These are phyloP conservation scores for Anisodus tanguticus DNA, from an alignment of 257 asterid species.

Conservation along the genomic window DNA sequence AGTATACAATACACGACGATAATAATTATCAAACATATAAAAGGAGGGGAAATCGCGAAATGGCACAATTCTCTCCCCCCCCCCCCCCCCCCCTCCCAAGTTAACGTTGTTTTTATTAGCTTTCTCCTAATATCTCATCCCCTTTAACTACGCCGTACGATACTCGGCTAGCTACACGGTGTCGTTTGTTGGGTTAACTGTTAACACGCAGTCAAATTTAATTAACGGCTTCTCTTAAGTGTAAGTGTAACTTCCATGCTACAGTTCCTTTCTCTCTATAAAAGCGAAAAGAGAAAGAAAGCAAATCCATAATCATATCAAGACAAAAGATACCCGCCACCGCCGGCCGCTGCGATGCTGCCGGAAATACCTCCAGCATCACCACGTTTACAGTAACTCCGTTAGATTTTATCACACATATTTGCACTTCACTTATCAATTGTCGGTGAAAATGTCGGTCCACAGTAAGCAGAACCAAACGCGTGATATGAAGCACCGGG, in stretches of 20 bases:
- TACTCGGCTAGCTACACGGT: background rate
- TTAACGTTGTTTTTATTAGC: too few relatives aligned
- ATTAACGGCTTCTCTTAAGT: slow-evolving; percentile 31
- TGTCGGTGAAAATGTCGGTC: slow-evolving; percentile 48
- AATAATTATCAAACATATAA: background rate
- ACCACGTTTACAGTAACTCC: too few relatives aligned
- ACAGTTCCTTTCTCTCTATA: slow-evolving; percentile 35
- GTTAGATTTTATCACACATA: background rate
- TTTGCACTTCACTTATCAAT: background rate
- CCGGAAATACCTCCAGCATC: slow-evolving; percentile 28
- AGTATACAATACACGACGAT: background rate
- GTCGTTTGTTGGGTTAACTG: background rate
- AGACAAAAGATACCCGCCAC: slow-evolving; percentile 29
- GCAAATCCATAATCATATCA: slow-evolving; percentile 32
- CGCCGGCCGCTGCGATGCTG: slow-evolving; percentile 52
- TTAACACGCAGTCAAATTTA: slow-evolving; percentile 19
- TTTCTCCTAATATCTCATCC: too few relatives aligned
- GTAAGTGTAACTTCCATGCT: background rate
- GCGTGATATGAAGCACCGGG: slow-evolving; percentile 81
- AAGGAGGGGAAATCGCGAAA: slow-evolving; percentile 8
- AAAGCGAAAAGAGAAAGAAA: slow-evolving; percentile 38
- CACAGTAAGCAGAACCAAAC: slow-evolving; percentile 53
- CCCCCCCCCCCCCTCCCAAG: too few relatives aligned
- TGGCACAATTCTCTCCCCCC: background rate
- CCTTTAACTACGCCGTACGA: background rate